Base-by-base conservation (phyloP, 106 monocot species). In the Platanthera zijinensis region DNA sequence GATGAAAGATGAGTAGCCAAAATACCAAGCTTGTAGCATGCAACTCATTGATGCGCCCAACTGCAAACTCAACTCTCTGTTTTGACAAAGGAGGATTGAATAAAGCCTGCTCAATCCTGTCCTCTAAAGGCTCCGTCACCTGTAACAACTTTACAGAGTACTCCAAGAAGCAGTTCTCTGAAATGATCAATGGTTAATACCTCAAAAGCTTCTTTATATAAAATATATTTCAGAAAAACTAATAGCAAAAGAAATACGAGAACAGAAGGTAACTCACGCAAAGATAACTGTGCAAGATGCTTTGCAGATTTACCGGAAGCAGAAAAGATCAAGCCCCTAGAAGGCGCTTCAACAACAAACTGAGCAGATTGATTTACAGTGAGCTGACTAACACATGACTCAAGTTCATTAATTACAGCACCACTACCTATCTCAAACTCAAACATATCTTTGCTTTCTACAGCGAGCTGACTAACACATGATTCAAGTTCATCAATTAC, bases 381-480 rank as follows among this genome's bases (percentile, higher is more conserved):
- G 52, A 94, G 76, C 57, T 99, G 93, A 57, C 75, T 84, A 13
- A 85, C 80, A 78, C 85, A 90, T 25, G 81, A 57, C 81, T 99
- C 99, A 52, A 99, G 77, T 56, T 86, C 85, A 75, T 74, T 76
- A 73, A 83, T 88, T 22, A 99, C 99, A 67, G 89, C 80, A 53
- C 94, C 88, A 47, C 86, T 77, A 13, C 99, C 99, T 19, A 92
- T 52, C 82, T 99, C 99, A 84, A 99, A 99, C 76, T 94, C 99
- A 86, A 99, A 92, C 57, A 88, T 83, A 72, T 90, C 88, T 45
- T 83, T 90, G 54, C 84, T 92, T 74, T 99, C 99, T 69, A 99
- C 57, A 56, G 76, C 17, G 52, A 93, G 76, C 57, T 96, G 92
- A 57, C 73, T 83, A 13, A 85, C 80, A 78, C 85, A 90, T 25